A percentile compares a stretch with the other conserved stretches of the same genome.
Evolutionary conservation across 441 rosid species (phyloP).

Genomic region (Adansonia gregorii): DNA sequence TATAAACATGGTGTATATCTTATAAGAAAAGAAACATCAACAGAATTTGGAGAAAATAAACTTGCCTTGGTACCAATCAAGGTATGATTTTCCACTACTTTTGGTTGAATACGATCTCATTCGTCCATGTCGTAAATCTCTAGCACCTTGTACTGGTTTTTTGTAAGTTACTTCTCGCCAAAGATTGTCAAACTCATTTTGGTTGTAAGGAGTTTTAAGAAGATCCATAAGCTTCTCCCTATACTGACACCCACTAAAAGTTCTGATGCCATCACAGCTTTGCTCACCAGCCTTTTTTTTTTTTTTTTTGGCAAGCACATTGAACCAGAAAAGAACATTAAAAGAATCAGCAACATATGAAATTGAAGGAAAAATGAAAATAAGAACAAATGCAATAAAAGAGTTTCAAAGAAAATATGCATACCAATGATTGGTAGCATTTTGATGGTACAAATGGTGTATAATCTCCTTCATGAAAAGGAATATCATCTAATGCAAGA

Average conservation of each 20-base stretch:
- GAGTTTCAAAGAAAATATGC: conserved; percentile 25
- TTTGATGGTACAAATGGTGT: conserved; percentile 43
- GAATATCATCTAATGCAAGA: conserved; percentile 39
- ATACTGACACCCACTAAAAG: not conserved
- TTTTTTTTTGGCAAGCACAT: not conserved
- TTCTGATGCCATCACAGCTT: not conserved
- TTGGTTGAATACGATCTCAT: conserved; percentile 7
- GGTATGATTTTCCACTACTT: conserved; percentile 13
- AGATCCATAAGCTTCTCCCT: conserved; percentile 13
- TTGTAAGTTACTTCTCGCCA: not conserved
- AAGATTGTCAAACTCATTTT: not conserved
- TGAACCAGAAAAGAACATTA: not conserved
- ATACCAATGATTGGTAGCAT: conserved; percentile 34
- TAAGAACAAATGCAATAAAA: not conserved
- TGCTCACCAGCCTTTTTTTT: not conserved
- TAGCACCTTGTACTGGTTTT: conserved; percentile 16
- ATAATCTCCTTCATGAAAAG: conserved; percentile 35
- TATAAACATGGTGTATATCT: not conserved
- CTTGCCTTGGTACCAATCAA: conserved; percentile 17
- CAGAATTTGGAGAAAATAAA: not conserved
- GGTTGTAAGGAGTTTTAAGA: not conserved
- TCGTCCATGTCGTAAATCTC: conserved; percentile 15
- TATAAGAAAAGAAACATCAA: not conserved
- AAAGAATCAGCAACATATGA: not conserved
- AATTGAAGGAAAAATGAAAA: not conserved